phyloP scores from a whole-genome alignment of 2,329 filamentous ascomycete genomes.

The Cladophialophora psammophila region DNA sequence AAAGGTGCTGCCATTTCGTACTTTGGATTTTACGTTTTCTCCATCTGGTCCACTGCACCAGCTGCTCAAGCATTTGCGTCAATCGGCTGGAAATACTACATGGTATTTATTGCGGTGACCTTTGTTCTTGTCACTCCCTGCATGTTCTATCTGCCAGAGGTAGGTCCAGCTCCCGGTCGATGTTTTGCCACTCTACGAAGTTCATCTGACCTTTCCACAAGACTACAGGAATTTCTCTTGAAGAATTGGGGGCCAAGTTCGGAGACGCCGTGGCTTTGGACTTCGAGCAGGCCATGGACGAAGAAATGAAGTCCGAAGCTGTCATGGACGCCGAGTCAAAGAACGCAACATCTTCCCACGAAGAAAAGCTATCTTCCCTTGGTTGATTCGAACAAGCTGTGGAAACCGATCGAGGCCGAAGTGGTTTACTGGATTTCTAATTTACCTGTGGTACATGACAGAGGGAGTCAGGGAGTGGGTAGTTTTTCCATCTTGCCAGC shows the following conservation, averaged over 20 bases:
- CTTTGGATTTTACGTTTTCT: slow-evolving; percentile 23
- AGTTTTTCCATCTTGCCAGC: too few relatives aligned
- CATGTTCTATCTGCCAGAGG: slow-evolving; percentile 23
- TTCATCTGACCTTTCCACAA: too few relatives aligned
- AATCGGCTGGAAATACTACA: slow-evolving; percentile 46
- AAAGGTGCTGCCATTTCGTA: slow-evolving; percentile 26
- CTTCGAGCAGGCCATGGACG: slow-evolving; percentile 36
- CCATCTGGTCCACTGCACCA: slow-evolving; percentile 21
- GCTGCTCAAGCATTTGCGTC: slow-evolving; percentile 42
- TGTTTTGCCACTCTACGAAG: too few relatives aligned
- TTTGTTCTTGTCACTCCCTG: slow-evolving; percentile 7
- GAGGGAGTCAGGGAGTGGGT: too few relatives aligned
- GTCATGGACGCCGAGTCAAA: neutral
- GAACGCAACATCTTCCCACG: neutral
- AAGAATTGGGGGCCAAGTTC: slow-evolving; percentile 45
- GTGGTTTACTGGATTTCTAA: too few relatives aligned
- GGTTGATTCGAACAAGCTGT: too few relatives aligned
- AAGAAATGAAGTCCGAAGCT: slow-evolving; percentile 10
- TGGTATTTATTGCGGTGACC: slow-evolving; percentile 36
- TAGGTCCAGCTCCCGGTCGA: neutral
- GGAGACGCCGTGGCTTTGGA: slow-evolving; percentile 43
- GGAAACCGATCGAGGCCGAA: too few relatives aligned
- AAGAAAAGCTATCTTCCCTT: too few relatives aligned
- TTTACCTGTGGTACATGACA: too few relatives aligned
- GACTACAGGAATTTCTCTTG: slow-evolving; percentile 44